Conservation (phyloP, 129 eudicot genomes). For the Chrysanthemum seticuspe region DNA sequence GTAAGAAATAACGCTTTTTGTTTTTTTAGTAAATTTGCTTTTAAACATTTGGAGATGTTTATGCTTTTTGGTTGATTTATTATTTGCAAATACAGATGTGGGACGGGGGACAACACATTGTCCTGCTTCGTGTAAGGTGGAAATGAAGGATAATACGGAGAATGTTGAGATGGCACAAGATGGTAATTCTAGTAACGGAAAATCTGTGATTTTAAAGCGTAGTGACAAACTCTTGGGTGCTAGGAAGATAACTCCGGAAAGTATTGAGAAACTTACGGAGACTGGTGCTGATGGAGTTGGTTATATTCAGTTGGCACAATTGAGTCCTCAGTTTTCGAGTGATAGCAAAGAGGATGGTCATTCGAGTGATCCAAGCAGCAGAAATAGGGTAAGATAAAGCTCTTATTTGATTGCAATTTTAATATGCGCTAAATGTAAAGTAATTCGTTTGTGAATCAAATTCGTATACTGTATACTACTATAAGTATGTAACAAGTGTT, state of each 20-base stretch:
- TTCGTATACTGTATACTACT: no score
- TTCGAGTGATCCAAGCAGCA: conserved; percentile 41
- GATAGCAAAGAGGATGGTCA: conserved; percentile 39
- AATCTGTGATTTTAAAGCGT: conserved; percentile 13
- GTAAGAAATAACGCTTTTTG: conserved; percentile 24
- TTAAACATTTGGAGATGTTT: neutral
- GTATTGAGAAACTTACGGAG: conserved; percentile 10
- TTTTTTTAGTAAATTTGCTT: neutral
- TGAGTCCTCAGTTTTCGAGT: conserved; percentile 48
- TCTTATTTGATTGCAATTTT: neutral
- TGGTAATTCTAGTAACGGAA: conserved; percentile 39
- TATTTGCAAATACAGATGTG: conserved; percentile 21
- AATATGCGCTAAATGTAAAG: no score
- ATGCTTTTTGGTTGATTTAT: neutral
- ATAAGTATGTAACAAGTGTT: conserved; percentile 8
- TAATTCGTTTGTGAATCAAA: neutral
- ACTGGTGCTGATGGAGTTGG: conserved; percentile 28
- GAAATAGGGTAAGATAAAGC: conserved; percentile 35
- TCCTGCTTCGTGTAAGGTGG: conserved; percentile 8
- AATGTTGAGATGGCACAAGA: conserved; percentile 27
- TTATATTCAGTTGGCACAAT: conserved; percentile 39
- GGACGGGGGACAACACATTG: neutral
- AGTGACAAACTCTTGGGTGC: conserved; percentile 2
- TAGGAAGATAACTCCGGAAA: conserved; percentile 15
- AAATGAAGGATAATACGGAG: conserved; percentile 24